A percentile compares a stretch with the other conserved stretches of the same genome.
These are phyloP conservation scores for Diaporthe vexans DNA, from an alignment of 2,329 filamentous ascomycete species.

Conservation along the genomic window DNA sequence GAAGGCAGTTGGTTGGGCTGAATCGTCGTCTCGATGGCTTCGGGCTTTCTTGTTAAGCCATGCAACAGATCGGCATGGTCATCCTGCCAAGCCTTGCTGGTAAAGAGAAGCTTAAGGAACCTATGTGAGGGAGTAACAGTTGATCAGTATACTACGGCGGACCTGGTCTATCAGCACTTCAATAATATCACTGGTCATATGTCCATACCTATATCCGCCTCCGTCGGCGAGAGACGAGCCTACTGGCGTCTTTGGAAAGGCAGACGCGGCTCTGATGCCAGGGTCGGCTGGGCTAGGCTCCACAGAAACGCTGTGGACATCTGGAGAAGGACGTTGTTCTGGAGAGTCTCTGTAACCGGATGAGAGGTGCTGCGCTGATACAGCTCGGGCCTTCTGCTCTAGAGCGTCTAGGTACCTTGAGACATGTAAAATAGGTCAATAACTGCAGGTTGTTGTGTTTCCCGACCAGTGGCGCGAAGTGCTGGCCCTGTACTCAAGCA, in stretches of 20 bases:
- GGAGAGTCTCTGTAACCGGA: background rate
- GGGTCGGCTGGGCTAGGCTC: constrained; percentile 2
- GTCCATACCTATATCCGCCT: constrained; percentile 13
- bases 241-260: background rate
- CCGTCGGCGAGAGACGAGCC: background rate
- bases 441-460: too few relatives aligned
- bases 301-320: background rate
- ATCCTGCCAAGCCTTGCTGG: background rate
- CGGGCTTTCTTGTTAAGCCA: background rate
- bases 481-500: background rate
- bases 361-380: background rate
- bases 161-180: background rate
- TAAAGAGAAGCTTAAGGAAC: constrained; percentile 6
- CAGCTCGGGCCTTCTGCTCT: background rate
- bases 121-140: background rate
- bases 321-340: background rate
- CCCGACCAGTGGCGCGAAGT: too few relatives aligned
- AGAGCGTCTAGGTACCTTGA: background rate
- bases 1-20: background rate
- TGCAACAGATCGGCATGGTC: constrained; percentile 4
- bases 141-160: background rate
- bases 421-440: background rate
- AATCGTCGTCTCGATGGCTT: background rate
- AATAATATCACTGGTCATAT: background rate
- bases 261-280: background rate